Evolutionary conservation across 345 rosid species (phyloP), one percentile per base, ranked within the genome.

Genomic region (Iberis pinnata): DNA sequence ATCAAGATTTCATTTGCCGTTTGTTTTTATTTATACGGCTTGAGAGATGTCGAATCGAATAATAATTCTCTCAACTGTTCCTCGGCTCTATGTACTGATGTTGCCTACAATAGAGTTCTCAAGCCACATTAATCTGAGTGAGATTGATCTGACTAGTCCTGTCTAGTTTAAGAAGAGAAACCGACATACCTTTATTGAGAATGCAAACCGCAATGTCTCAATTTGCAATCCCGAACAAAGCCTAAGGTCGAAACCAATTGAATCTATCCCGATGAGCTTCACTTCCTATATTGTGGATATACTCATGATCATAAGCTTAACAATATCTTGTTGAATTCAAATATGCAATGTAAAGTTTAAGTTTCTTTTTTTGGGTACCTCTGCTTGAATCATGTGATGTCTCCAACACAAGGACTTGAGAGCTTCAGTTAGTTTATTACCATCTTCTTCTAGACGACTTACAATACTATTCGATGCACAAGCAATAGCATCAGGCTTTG

Each of bases 141-240:
- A 42, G 44, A 61, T n/a, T n/a, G 12, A 39, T 14, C 16, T 44
- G 20, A 11, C 3, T 45, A 58, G 26, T 10, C 43, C 32, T 63
- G 67, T 26, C 19, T 19, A 20, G 59, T 45, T 27, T 18, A 31
- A 12, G 36, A 40, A 47, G 50, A 20, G 10, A 22, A 37, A 27
- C 29, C 4, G 7, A 38, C 70, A 43, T 85, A 92, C 98, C 88
- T 63, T 76, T 55, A 60, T 36, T 27, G 56, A 69, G 57, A 89
- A 89, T 46, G 83, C 64, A 67, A 80, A 84, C 49, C 95, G 78
- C 72, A 87, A 58, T 16, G 95, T 82, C 68, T 84, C 84, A 61
- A 92, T 72, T 72, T 85, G 84, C 17, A 83, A 77, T 65, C 83
- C 98, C 9, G 83, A 80, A 65, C 98, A 92, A 67, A 79, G 81